Evolutionary conservation across 2,329 filamentous ascomycete species (phyloP).

Genomic region (Venturia effusa): DNA sequence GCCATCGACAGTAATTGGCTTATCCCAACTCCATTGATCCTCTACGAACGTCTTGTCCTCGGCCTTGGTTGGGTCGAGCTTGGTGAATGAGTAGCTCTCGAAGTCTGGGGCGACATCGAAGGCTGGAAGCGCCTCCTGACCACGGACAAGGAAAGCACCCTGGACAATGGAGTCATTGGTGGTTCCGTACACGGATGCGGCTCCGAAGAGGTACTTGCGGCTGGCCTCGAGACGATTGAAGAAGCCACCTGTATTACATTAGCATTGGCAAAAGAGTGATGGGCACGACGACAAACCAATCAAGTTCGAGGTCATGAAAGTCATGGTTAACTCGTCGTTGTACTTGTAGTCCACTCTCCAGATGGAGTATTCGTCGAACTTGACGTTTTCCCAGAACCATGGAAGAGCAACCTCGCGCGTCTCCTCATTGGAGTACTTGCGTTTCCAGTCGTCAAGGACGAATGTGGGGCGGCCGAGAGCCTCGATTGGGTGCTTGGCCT

Average conservation of each 20-base stretch:
- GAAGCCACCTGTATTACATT: slow-evolving; percentile 57
- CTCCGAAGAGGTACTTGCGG: slow-evolving; percentile 96
- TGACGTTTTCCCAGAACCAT: slow-evolving; percentile 97
- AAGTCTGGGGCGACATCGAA: slow-evolving; percentile 96
- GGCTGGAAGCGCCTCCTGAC: slow-evolving; percentile 72
- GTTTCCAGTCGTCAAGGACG: slow-evolving; percentile 95
- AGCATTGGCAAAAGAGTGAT: not conserved
- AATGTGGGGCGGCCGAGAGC: slow-evolving; percentile 68
- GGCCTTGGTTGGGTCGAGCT: slow-evolving; percentile 80
- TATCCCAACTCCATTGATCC: slow-evolving; percentile 86
- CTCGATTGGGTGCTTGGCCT: slow-evolving; percentile 95
- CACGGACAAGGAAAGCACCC: slow-evolving; percentile 91
- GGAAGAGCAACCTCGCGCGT: slow-evolving; percentile 71
- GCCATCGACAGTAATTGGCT: slow-evolving; percentile 65
- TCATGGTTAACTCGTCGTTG: slow-evolving; percentile 92
- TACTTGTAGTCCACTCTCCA: slow-evolving; percentile 98
- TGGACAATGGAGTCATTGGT: slow-evolving; percentile 84
- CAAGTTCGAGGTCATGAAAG: slow-evolving; percentile 99
- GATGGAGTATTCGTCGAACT: slow-evolving; percentile 89
- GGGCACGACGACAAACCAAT: slow-evolving; percentile 47
- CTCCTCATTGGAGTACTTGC: slow-evolving; percentile 94
- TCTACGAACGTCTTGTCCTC: slow-evolving; percentile 82
- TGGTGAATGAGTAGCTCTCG: slow-evolving; percentile 93
- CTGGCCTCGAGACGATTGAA: slow-evolving; percentile 93
- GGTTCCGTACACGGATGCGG: slow-evolving; percentile 75